Conservation (phyloP, 441 rosid species). For the Mallotus japonicus region DNA sequence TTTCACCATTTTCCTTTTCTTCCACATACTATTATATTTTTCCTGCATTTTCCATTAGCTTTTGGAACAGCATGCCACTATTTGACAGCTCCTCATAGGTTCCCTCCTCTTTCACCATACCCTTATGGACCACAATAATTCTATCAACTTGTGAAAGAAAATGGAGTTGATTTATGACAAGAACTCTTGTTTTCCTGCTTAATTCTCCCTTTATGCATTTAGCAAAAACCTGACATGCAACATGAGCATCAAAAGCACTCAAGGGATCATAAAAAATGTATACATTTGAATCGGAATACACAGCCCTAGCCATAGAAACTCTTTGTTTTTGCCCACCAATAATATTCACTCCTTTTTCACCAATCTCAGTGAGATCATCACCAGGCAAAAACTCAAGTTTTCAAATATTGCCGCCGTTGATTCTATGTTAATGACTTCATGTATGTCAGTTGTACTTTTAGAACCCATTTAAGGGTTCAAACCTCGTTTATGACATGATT, state of each 20-base stretch:
- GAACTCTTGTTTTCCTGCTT: constrained; percentile 80
- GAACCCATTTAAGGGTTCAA: not conserved
- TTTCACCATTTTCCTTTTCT: constrained; percentile 28
- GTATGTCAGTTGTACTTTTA: not conserved
- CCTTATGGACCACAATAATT: constrained; percentile 67
- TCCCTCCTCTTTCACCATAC: constrained; percentile 85
- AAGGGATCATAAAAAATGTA: constrained; percentile 97
- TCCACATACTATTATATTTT: constrained; percentile 81
- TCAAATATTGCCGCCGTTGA: not conserved
- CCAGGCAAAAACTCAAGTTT: constrained; percentile 32
- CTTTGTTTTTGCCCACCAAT: constrained; percentile 99
- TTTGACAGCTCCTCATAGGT: constrained; percentile 79
- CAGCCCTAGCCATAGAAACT: constrained; percentile 96
- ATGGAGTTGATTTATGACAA: constrained; percentile 95
- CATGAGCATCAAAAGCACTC: constrained; percentile 97
- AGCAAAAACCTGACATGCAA: constrained; percentile 92
- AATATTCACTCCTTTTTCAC: constrained; percentile 96
- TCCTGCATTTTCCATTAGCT: constrained; percentile 95
- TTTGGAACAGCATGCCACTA: constrained; percentile 67
- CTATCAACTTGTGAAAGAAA: constrained; percentile 93
- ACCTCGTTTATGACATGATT: not conserved
- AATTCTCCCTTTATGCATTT: constrained; percentile 81
- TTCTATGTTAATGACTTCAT: not conserved
- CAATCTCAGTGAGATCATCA: constrained; percentile 91
- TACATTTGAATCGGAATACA: constrained; percentile 84